phyloP scores from a whole-genome alignment of 108 stramenopile genomes.

The Nitzschia sp. region DNA sequence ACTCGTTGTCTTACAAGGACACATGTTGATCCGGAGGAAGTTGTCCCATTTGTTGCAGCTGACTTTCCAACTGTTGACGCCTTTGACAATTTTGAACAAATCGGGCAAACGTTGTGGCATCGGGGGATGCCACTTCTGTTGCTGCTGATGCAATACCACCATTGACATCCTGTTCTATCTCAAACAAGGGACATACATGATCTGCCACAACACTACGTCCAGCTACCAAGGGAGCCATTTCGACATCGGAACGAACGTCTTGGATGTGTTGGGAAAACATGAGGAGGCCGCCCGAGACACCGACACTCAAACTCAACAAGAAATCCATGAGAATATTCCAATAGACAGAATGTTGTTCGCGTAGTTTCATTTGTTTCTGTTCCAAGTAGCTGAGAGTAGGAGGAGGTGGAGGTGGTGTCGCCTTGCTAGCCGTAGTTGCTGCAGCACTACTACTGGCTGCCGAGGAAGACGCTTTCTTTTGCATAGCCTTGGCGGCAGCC shows the following conservation, averaged over 20 bases:
- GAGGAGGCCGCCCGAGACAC: conserved; percentile 16
- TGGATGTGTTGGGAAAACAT: conserved; percentile 1
- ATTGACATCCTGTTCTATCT: background rate
- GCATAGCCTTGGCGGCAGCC: background rate
- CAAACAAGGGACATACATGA: conserved; percentile 21
- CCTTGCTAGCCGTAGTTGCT: background rate
- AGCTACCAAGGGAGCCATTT: conserved; percentile 32
- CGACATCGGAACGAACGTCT: conserved; percentile 14
- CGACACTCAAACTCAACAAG: conserved; percentile 25
- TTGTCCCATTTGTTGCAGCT: background rate
- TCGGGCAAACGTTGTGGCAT: conserved; percentile 7
- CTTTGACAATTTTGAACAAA: conserved; percentile 22
- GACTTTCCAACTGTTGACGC: conserved; percentile 17
- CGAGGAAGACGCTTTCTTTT: background rate
- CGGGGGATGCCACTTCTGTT: background rate
- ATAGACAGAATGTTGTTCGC: conserved; percentile 6
- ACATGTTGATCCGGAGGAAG: conserved; percentile 85
- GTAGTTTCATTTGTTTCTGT: background rate
- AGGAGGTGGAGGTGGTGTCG: background rate
- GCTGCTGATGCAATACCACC: background rate
- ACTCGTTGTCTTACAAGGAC: conserved; percentile 98
- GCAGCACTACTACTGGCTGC: background rate
- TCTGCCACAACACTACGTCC: conserved; percentile 31
- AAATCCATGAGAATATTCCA: conserved; percentile 17
- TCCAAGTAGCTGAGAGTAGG: background rate